These are phyloP conservation scores for Dryas alaskensis DNA, from an alignment of 306 rosid genomes.

Conservation along the genomic window DNA sequence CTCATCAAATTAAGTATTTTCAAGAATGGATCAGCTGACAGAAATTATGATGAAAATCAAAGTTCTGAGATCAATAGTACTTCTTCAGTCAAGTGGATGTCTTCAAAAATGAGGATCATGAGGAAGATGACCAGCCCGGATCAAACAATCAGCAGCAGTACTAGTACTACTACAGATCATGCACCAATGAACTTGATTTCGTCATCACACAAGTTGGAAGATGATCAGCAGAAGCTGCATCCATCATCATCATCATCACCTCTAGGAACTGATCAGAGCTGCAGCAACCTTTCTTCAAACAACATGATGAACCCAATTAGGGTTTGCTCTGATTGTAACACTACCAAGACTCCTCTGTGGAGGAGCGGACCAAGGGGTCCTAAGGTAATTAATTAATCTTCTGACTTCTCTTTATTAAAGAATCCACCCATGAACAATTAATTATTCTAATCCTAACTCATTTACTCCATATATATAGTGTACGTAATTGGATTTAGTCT, in stretches of 20 bases:
- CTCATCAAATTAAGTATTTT: slow-evolving; percentile 39
- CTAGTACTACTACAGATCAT: neutral
- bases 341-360: slow-evolving; percentile 97
- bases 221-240: slow-evolving; percentile 25
- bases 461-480: too few species aligned
- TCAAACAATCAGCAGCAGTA: slow-evolving; percentile 17
- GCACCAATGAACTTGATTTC: neutral
- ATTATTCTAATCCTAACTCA: neutral
- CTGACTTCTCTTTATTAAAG: too few species aligned
- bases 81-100: slow-evolving; percentile 58
- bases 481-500: too few species aligned
- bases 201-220: slow-evolving; percentile 38
- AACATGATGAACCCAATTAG: slow-evolving; percentile 46
- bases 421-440: too few species aligned
- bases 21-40: slow-evolving; percentile 36
- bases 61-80: slow-evolving; percentile 17
- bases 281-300: slow-evolving; percentile 37
- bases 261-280: slow-evolving; percentile 29
- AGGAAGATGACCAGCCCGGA: slow-evolving; percentile 52
- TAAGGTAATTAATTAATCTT: slow-evolving; percentile 49
- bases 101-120: slow-evolving; percentile 81
- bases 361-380: slow-evolving; percentile 99
- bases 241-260: slow-evolving; percentile 25
- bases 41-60: slow-evolving; percentile 18
- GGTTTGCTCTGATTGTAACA: slow-evolving; percentile 88